Evolutionary conservation across 1,139 yeast genomes (phyloP).

Genomic region (Candida sanyaensis): DNA sequence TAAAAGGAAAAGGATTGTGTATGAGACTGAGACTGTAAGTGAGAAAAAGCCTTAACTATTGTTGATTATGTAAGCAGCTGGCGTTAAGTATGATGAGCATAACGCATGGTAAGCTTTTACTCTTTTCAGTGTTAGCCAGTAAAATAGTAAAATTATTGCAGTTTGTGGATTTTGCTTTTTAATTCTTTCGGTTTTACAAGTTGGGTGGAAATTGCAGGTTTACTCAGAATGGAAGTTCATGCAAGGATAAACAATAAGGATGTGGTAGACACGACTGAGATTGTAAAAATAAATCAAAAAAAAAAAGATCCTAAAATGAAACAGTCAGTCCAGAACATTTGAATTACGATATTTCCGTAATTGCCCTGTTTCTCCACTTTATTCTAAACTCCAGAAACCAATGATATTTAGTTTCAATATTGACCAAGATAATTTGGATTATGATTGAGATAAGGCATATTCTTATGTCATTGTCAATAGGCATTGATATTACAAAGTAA

Average conservation of each 20-base stretch:
- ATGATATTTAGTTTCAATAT: too few species aligned
- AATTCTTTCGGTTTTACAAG: not conserved
- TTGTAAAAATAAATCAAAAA: not conserved
- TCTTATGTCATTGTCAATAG: too few species aligned
- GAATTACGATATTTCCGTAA: too few species aligned
- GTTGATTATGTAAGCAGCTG: not conserved
- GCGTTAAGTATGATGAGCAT: not conserved
- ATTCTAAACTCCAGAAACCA: too few species aligned
- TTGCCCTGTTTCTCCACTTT: too few species aligned
- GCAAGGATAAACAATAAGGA: not conserved
- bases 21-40: constrained; percentile 33
- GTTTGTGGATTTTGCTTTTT: not conserved
- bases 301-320: too few species aligned
- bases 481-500: too few species aligned
- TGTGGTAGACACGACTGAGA: not conserved
- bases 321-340: too few species aligned
- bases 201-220: not conserved
- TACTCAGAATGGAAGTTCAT: not conserved
- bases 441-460: too few species aligned
- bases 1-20: constrained; percentile 38
- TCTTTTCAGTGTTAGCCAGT: not conserved
- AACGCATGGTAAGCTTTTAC: not conserved
- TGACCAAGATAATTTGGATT: too few species aligned
- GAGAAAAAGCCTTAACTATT: not conserved
- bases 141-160: not conserved